Percentiles rank a stretch among this genome's conserved stretches.
Evolutionary conservation across 495 filamentous ascomycete species (phyloP).

Genomic region (Talaromyces adpressus): DNA sequence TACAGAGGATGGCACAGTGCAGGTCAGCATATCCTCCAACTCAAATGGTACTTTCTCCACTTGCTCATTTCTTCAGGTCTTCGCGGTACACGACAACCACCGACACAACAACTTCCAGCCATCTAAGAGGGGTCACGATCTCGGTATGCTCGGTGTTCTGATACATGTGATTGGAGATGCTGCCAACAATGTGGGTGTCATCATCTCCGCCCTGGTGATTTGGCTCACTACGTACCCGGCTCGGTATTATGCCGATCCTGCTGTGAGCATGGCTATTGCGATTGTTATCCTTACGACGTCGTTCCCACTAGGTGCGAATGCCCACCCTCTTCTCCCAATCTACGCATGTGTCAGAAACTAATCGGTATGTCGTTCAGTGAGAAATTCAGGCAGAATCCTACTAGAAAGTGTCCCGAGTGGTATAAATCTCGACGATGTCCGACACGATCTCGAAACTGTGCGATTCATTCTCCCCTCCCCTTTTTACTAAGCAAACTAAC

Average conservation of each 20-base stretch:
- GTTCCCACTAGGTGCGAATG: conserved; percentile 27
- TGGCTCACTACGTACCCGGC: conserved; percentile 26
- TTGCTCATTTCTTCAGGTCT: not conserved
- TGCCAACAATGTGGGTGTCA: conserved; percentile 43
- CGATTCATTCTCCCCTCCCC: not conserved
- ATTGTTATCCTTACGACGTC: conserved; percentile 37
- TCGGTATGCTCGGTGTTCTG: conserved; percentile 38
- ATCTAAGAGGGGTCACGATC: conserved; percentile 46
- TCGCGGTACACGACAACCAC: conserved; percentile 1
- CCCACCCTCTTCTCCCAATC: too few relatives aligned
- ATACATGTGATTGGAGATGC: conserved; percentile 45
- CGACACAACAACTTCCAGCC: conserved; percentile 3
- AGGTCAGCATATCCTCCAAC: not conserved
- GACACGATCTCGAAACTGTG: conserved; percentile 56
- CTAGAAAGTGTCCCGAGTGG: conserved; percentile 77
- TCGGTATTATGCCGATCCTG: conserved; percentile 43
- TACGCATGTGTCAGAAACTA: conserved; percentile 3
- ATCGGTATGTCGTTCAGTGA: conserved; percentile 21
- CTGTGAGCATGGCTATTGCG: conserved; percentile 36
- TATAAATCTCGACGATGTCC: conserved; percentile 68
- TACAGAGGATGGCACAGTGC: not conserved
- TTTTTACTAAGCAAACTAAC: not conserved
- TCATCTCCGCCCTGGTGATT: conserved; percentile 37
- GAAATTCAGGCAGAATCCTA: conserved; percentile 49
- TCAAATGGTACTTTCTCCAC: not conserved